Evolutionary conservation across 2,329 filamentous ascomycete species (phyloP).

Genomic region (Scedosporium boydii): DNA sequence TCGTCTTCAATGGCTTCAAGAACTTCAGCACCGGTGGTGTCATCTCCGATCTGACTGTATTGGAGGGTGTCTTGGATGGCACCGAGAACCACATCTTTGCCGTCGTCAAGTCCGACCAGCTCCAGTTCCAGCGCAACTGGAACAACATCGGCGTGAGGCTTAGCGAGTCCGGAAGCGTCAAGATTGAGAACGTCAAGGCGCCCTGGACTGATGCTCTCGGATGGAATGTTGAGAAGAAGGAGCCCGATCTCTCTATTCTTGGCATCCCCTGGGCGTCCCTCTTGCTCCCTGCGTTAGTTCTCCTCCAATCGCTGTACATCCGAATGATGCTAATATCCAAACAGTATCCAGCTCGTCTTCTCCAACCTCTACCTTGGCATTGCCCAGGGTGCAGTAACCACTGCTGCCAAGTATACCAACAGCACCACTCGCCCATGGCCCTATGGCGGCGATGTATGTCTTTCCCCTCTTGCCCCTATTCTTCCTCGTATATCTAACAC

Average conservation of each 20-base stretch:
- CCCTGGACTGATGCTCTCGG: conserved; percentile 54
- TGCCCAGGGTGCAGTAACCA: conserved; percentile 45
- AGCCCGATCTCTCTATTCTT: conserved; percentile 38
- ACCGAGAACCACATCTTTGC: conserved; percentile 55
- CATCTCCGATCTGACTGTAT: conserved; percentile 54
- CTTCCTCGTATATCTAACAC: not conserved
- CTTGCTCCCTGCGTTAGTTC: conserved; percentile 45
- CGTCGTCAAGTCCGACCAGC: conserved; percentile 46
- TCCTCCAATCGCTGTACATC: not conserved
- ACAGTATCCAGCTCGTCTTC: conserved; percentile 54
- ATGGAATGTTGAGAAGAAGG: conserved; percentile 42
- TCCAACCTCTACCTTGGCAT: conserved; percentile 58
- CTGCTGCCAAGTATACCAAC: conserved; percentile 46
- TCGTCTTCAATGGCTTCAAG: conserved; percentile 54
- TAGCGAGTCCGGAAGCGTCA: conserved; percentile 54
- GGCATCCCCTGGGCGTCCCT: conserved; percentile 44
- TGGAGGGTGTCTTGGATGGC: conserved; percentile 51
- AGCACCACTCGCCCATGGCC: conserved; percentile 53
- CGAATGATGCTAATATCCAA: not conserved
- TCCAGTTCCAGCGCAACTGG: conserved; percentile 53
- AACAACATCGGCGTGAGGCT: conserved; percentile 54
- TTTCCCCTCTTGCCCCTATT: fast-evolving
- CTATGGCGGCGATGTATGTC: conserved; percentile 46
- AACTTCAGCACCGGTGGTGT: conserved; percentile 61
- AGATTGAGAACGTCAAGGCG: conserved; percentile 45